Evolutionary conservation across 495 filamentous ascomycete genomes (phyloP).

Genomic region (Recurvomyces mirabilis): DNA sequence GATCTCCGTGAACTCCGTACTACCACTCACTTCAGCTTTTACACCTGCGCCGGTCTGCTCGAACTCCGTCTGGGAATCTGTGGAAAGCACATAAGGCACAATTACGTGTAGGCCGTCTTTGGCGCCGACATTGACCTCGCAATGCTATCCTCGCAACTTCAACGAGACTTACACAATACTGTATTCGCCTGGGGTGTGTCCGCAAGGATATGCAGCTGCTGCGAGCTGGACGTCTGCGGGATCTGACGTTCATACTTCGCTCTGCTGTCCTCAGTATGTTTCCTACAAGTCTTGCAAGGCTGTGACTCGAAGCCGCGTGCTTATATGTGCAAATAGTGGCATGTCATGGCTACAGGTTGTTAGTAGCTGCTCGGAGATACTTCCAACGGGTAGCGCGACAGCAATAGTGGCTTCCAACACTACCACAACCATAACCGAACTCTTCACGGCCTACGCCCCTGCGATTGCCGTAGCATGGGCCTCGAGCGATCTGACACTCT

Average conservation of each 20-base stretch:
- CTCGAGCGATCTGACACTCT: background rate
- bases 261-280: constrained; percentile 1
- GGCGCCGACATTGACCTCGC: background rate
- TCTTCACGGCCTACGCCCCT: background rate
- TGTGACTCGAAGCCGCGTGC: background rate
- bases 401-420: background rate
- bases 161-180: background rate
- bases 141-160: background rate
- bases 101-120: background rate
- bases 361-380: background rate
- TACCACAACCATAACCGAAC: background rate
- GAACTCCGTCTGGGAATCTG: background rate
- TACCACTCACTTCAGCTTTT: background rate
- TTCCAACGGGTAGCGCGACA: background rate
- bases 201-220: background rate
- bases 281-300: background rate
- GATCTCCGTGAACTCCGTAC: background rate
- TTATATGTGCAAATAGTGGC: background rate
- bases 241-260: background rate
- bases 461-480: background rate
- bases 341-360: background rate
- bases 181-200: background rate
- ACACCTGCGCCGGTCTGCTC: background rate
- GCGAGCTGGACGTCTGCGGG: background rate
- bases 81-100: background rate